phyloP scores from a whole-genome alignment of 345 rosid species.

The Reutealis trisperma region DNA sequence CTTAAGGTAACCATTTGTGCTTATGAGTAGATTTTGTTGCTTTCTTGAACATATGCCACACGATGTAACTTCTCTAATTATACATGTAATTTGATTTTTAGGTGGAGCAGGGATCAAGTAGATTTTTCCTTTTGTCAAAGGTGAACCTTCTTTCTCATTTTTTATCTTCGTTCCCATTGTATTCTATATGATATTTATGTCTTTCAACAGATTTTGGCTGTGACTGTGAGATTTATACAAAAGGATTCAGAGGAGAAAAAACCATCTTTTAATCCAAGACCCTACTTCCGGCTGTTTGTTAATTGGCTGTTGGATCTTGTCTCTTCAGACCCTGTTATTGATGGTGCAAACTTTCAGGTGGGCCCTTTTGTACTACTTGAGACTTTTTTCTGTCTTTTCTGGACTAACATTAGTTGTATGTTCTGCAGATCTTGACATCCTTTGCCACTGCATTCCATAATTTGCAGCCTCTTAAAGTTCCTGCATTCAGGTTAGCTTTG shows the following conservation, averaged over 20 bases:
- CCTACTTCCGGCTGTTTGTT: slow-evolving; percentile 73
- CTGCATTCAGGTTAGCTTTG: slow-evolving; percentile 78
- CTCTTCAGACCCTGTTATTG: slow-evolving; percentile 60
- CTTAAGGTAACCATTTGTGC: slow-evolving; percentile 38
- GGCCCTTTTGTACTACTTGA: slow-evolving; percentile 2
- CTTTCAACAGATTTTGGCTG: slow-evolving; percentile 61
- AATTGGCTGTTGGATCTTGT: slow-evolving; percentile 78
- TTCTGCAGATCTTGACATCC: slow-evolving; percentile 72
- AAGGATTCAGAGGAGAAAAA: slow-evolving; percentile 88
- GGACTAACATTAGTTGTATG: slow-evolving; percentile 22
- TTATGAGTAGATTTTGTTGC: background rate
- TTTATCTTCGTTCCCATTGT: background rate
- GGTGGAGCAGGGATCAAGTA: slow-evolving; percentile 76
- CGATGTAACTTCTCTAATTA: slow-evolving; percentile 3
- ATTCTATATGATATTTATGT: slow-evolving; percentile 12
- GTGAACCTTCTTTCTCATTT: slow-evolving; percentile 35
- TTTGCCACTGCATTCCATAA: slow-evolving; percentile 89
- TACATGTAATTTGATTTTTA: slow-evolving; percentile 41
- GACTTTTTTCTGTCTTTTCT: background rate
- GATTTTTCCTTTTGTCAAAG: slow-evolving; percentile 64
- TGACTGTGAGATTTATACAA: slow-evolving; percentile 73
- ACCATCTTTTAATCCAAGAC: slow-evolving; percentile 62
- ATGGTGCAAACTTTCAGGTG: slow-evolving; percentile 83
- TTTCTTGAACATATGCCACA: background rate
- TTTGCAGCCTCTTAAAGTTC: slow-evolving; percentile 88